phyloP scores from a whole-genome alignment of 306 rosid species.

The Sechiopsis laciniata region DNA sequence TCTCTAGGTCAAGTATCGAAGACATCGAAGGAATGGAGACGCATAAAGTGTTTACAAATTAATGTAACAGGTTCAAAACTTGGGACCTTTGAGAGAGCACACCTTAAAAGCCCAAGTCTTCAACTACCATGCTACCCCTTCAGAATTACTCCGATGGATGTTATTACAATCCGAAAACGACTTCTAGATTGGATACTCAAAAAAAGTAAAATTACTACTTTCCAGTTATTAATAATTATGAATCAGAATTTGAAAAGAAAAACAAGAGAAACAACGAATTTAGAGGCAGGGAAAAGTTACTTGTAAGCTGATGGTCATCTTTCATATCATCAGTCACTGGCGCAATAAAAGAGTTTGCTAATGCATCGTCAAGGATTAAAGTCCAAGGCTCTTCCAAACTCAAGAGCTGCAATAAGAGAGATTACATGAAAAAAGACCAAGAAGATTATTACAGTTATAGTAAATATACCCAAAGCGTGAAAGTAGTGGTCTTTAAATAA shows the following conservation, averaged over 20 bases:
- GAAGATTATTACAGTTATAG: neutral
- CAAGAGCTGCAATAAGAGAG: conserved; percentile 54
- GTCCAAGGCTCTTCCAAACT: conserved; percentile 79
- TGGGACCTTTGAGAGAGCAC: too few species aligned
- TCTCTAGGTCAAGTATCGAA: too few species aligned
- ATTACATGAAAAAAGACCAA: neutral
- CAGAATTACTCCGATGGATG: too few species aligned
- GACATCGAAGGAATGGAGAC: too few species aligned
- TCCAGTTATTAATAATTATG: neutral
- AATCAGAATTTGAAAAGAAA: neutral
- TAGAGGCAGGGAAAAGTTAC: conserved; percentile 32
- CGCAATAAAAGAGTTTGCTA: conserved; percentile 85
- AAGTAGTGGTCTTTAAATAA: neutral
- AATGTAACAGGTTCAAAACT: too few species aligned
- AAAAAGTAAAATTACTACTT: neutral
- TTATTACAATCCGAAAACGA: neutral
- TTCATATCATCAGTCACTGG: conserved; percentile 79
- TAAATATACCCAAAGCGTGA: neutral
- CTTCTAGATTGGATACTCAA: neutral
- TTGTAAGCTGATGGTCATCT: conserved; percentile 67
- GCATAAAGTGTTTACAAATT: too few species aligned
- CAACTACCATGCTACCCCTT: too few species aligned
- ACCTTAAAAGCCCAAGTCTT: too few species aligned
- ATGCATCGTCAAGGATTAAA: conserved; percentile 80
- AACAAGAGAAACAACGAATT: neutral